A percentile compares a stretch with the other conserved stretches of the same genome.
phyloP scores from a whole-genome alignment of 306 rosid species.

The Cicer bijugum region DNA sequence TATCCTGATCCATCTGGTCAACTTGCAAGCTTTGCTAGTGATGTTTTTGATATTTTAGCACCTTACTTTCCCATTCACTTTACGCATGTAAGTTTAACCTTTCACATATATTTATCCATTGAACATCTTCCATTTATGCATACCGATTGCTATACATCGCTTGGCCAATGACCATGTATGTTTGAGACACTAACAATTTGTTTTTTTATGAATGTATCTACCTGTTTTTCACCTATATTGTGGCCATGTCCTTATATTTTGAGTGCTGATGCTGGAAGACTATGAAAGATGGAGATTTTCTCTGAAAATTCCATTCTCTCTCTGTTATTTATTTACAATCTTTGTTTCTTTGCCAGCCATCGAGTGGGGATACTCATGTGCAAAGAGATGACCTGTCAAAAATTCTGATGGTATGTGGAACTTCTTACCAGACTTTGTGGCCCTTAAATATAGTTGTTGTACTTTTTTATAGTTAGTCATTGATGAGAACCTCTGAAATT shows the following conservation, averaged over 20 bases:
- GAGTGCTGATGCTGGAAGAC: constrained; percentile 26
- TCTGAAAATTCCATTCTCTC: constrained; percentile 38
- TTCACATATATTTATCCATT: constrained; percentile 22
- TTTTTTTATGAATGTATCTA: constrained; percentile 21
- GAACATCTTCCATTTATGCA: constrained; percentile 33
- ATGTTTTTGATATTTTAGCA: constrained; percentile 76
- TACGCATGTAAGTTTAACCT: constrained; percentile 80
- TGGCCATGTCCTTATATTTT: constrained; percentile 15
- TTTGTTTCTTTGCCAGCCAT: constrained; percentile 57
- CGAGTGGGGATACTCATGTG: constrained; percentile 63
- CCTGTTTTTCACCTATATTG: constrained; percentile 30
- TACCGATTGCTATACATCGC: constrained; percentile 29
- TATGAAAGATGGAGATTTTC: constrained; percentile 18
- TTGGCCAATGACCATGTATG: constrained; percentile 23
- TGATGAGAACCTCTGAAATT: constrained; percentile 28
- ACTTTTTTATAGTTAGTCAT: constrained; percentile 27
- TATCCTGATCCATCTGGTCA: constrained; percentile 79
- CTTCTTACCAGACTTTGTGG: constrained; percentile 40
- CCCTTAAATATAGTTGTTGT: constrained; percentile 14
- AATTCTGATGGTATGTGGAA: constrained; percentile 78
- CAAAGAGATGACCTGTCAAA: constrained; percentile 79
- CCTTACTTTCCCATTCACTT: constrained; percentile 96
- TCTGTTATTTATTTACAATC: constrained; percentile 41
- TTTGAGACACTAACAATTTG: constrained; percentile 27
- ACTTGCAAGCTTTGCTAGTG: constrained; percentile 65